Base-by-base conservation (phyloP, 2,329 filamentous ascomycete genomes). In the Lojkania enalia region DNA sequence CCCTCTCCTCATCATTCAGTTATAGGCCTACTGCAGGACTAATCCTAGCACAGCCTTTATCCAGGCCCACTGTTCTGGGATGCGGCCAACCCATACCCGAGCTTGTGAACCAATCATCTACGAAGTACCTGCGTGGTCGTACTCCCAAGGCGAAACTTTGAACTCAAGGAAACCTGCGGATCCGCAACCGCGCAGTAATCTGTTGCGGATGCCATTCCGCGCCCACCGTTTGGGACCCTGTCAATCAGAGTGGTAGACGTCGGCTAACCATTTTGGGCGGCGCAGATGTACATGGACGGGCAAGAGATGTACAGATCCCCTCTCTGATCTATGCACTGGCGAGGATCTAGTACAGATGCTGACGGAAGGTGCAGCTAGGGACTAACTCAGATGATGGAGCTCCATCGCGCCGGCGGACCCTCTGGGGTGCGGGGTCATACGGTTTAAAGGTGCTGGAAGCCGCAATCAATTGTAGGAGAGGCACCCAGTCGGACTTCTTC, bases 381-480 rank as follows among this genome's bases (percentile, higher is more conserved):
- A 35, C 45, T 51, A 39, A 38, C 52, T 45, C 51, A 60, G 43
- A 45, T 57, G 52, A 56, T 49, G 55, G 40, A 52, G 48, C 38
- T 63, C 54, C 49, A 48, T 55, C 51, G 27, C 45, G 39, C 61
- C 59, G 58, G 61, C 42, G 29, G 39, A 37, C 39, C 41, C 46
- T 36, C 31, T 44, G 42, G n/a, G 14, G 58, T 64, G 64, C 63
- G 66, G 66, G 66, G 64, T 67, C 33, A 51, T 41, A 20, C 14
- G 31, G 39, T 51, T 61, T 66, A 65, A 66, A 55, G 53, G 52
- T 51, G 46, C 14, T 43, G 20, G 37, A 41, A 48, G 37, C 50
- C 49, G 30, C 56, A 39, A 48, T 42, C 31, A 37, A 51, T 49
- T 39, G 39, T 35, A 31, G 15, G 30, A 30, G 45, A 55, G 50